Base-by-base conservation (phyloP, 805 yeast species). In the Saccharomycopsis fermentans region DNA sequence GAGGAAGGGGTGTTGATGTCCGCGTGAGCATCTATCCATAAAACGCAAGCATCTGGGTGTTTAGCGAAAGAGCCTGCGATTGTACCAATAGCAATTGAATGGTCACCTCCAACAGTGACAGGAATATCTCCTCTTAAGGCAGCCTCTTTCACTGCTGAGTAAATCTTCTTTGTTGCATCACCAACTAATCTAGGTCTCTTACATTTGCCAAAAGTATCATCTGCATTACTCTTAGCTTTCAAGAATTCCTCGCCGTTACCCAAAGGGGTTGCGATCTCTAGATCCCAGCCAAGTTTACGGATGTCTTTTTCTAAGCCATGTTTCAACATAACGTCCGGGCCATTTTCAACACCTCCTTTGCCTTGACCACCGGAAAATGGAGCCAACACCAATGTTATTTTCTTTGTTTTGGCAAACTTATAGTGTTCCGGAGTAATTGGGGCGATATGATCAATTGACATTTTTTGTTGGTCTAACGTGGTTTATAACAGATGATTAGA, bases 21-120 rank as follows among this genome's bases (percentile, higher is more conserved):
- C 19, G 98, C 97, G 71, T 92, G 99, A 0, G 99, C 99, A 73
- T 92, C 99, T 65, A 92, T 86, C 99, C 99, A 92, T 62, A 92
- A 70, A 43, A 92, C 77, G 67, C 96, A 90, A 29, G 96, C 90
- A 65, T 91, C 90, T 19, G 97, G 96, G 69, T 86, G 77, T 63
- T 81, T 79, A 17, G 81, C 81, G 62, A 90, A 77, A 35, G 91
- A 87, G 2, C 95, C 98, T 34, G 89, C 78, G 37, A 92, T 86
- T 9, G 97, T 90, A 55, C 96, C 96, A 66, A 92, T 90, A 55
- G 96, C 98, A 64, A 92, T 86, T 8, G 97, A 90, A 71, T 92
- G 99, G 72, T 92, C 99, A 57, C 99, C 99, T 55, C 99, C 99
- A 56, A 92, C 70, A 1, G 97, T 90, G 57, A 92, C 73, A 6